phyloP scores from a whole-genome alignment of 768 basidiomycete genomes.

The Phanerodontia chrysosporium region DNA sequence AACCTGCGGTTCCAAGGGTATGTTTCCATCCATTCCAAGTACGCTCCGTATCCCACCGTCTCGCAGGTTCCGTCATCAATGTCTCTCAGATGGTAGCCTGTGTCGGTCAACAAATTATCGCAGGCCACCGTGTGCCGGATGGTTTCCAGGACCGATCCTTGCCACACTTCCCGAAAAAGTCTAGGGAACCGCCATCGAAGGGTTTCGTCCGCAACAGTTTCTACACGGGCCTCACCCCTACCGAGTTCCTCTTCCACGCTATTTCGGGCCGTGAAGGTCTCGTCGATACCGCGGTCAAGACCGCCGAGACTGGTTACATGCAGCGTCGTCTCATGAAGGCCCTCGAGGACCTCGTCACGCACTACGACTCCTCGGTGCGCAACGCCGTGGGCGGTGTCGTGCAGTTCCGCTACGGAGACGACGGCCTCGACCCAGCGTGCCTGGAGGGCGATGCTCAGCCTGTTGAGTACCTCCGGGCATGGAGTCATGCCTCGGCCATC shows the following conservation, averaged over 20 bases:
- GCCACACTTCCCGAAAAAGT: constrained; percentile 98
- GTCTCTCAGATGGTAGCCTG: constrained; percentile 99
- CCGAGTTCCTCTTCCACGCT: constrained; percentile 98
- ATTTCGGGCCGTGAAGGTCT: constrained; percentile 98
- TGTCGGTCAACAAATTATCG: constrained; percentile 98
- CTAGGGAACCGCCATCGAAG: constrained; percentile 92
- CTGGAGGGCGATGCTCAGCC: constrained; percentile 95
- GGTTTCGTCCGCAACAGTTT: constrained; percentile 98
- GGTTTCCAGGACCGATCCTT: constrained; percentile 98
- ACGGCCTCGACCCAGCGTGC: constrained; percentile 94
- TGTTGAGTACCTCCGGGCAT: constrained; percentile 82
- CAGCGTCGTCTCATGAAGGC: constrained; percentile 99
- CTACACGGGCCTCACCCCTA: constrained; percentile 85
- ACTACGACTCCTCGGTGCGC: constrained; percentile 93
- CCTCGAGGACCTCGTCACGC: constrained; percentile 91
- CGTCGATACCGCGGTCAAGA: constrained; percentile 99
- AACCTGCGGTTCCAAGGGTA: constrained; percentile 97
- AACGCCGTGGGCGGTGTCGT: constrained; percentile 94
- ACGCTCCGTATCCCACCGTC: not conserved
- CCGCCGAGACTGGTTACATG: constrained; percentile 99
- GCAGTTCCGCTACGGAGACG: constrained; percentile 95
- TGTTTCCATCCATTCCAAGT: constrained; percentile 4
- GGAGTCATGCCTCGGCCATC: constrained; percentile 76
- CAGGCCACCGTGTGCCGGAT: constrained; percentile 96
- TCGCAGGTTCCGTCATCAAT: constrained; percentile 93